Evolutionary conservation across 768 basidiomycete genomes (phyloP).

Genomic region (Roridomyces roridus): DNA sequence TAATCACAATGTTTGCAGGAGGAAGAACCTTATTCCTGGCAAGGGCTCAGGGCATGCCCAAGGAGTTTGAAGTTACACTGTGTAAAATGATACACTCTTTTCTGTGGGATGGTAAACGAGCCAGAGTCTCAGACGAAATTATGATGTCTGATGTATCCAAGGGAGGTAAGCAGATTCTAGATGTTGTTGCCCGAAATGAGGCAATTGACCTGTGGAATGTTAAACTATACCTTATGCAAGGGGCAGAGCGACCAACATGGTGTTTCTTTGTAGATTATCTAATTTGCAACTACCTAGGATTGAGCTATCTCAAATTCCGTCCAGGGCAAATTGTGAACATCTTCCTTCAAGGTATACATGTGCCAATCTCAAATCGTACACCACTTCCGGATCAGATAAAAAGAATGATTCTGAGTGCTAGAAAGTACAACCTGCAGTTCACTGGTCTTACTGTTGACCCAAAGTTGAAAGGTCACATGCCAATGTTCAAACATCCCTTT

Average conservation of each 20-base stretch:
- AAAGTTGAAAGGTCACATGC: background rate
- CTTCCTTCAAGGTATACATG: background rate
- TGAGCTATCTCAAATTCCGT: background rate
- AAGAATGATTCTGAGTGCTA: background rate
- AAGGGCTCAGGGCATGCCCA: slow-evolving; percentile 34
- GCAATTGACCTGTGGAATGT: slow-evolving; percentile 2
- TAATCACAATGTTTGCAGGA: slow-evolving; percentile 26
- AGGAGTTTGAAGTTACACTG: slow-evolving; percentile 9
- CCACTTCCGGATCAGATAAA: background rate
- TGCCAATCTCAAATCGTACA: background rate
- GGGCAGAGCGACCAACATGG: background rate
- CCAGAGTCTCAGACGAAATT: background rate
- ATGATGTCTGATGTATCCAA: background rate
- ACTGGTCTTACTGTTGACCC: background rate
- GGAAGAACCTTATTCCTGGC: slow-evolving; percentile 32
- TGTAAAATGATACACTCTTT: background rate
- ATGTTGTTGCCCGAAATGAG: background rate
- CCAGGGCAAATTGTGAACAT: background rate
- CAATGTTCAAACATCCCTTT: background rate
- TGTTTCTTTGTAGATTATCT: background rate
- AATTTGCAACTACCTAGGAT: background rate
- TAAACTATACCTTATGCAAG: background rate
- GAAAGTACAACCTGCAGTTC: background rate
- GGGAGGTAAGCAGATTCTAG: slow-evolving; percentile 5
- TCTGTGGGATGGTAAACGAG: slow-evolving; percentile 5